Evolutionary conservation across 768 basidiomycete genomes (phyloP).

Genomic region (Mycena vulgaris): DNA sequence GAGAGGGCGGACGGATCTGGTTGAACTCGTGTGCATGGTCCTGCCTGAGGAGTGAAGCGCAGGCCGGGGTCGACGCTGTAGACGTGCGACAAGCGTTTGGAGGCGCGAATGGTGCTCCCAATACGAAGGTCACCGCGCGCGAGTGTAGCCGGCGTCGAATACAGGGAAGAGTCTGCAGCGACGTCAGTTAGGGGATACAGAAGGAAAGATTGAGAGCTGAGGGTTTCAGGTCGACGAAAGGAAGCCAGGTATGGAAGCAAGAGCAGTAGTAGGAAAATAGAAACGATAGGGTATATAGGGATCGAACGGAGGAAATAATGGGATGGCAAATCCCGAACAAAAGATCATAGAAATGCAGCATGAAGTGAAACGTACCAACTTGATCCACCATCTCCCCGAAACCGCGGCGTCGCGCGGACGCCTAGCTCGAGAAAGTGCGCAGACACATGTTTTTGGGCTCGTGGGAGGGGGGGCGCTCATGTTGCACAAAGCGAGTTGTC

Average conservation of each 20-base stretch:
- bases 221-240: not conserved
- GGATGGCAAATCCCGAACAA: constrained; percentile 1
- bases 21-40: not conserved
- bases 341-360: not conserved
- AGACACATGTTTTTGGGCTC: not conserved
- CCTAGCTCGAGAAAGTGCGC: not conserved
- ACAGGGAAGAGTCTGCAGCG: not conserved
- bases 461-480: not conserved
- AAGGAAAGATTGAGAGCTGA: too few species aligned
- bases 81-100: not conserved
- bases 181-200: not conserved
- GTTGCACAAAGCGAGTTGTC: not conserved
- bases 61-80: not conserved
- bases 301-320: too few species aligned
- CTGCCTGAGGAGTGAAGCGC: not conserved
- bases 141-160: not conserved
- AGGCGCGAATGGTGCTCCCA: constrained; percentile 3
- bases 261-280: not conserved
- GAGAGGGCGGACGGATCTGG: not conserved
- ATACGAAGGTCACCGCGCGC: constrained; percentile 3
- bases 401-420: too few species aligned
- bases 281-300: not conserved
- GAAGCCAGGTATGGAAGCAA: not conserved
- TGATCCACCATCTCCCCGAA: too few species aligned
- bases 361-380: too few species aligned